Conservation (phyloP, 352 stramenopile species). For the Phytophthora litchii region DNA sequence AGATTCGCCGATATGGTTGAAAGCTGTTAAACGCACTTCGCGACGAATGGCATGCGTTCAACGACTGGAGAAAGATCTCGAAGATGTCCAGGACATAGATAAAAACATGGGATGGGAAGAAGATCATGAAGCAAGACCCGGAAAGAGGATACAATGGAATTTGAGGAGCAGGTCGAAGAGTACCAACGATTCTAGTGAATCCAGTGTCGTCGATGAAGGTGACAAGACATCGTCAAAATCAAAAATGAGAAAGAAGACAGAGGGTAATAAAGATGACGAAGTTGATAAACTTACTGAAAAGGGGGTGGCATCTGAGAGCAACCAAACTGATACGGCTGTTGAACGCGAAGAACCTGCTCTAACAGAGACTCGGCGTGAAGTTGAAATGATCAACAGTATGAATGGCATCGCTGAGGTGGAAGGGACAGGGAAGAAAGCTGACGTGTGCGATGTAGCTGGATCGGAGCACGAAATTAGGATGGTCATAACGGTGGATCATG, state of each 20-base stretch:
- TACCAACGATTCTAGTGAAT: background rate
- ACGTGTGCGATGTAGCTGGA: background rate
- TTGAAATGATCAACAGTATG: background rate
- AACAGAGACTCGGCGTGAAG: background rate
- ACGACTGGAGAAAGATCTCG: slow-evolving; percentile 5
- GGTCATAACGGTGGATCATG: background rate
- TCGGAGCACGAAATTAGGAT: background rate
- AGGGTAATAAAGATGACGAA: background rate
- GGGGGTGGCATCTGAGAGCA: background rate
- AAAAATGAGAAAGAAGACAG: background rate
- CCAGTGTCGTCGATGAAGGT: background rate
- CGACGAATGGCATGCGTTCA: slow-evolving; percentile 10
- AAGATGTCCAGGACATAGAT: background rate
- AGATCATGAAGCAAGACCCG: background rate
- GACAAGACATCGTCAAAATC: background rate
- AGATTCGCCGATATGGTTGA: background rate
- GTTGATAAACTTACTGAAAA: background rate
- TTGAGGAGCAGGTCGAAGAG: slow-evolving; percentile 8
- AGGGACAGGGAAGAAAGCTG: background rate
- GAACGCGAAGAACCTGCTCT: background rate
- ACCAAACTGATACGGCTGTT: background rate
- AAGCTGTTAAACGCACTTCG: background rate
- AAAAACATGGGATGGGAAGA: background rate
- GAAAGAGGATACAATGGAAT: slow-evolving; percentile 8
- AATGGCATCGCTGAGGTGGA: background rate